phyloP scores from a whole-genome alignment of 139 green algal species.

The Micromonas commoda region DNA sequence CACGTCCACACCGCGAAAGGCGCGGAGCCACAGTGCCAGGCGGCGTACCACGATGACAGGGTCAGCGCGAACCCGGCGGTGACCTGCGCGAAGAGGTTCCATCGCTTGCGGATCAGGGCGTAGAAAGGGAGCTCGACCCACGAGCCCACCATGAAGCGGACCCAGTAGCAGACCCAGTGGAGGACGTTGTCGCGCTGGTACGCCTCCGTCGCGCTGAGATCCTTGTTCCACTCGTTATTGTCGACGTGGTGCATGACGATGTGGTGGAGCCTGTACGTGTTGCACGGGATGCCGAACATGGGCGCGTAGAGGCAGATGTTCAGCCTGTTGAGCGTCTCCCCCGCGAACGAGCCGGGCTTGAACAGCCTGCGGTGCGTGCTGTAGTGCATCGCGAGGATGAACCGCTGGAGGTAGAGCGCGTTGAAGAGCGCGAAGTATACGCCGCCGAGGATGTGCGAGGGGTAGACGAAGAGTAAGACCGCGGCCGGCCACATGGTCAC shows the following conservation, averaged over 20 bases:
- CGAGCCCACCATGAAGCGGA: conserved; percentile 24
- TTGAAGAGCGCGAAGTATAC: conserved; percentile 54
- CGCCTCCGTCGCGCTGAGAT: conserved; percentile 74
- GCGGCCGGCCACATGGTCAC: not conserved
- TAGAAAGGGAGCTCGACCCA: conserved; percentile 69
- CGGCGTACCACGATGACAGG: no score
- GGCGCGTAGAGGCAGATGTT: conserved; percentile 48
- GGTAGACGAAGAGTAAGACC: not conserved
- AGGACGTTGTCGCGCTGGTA: conserved; percentile 63
- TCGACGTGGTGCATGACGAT: conserved; percentile 84
- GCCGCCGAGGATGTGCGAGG: conserved; percentile 24
- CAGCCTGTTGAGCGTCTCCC: conserved; percentile 44
- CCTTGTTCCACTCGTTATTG: conserved; percentile 52
- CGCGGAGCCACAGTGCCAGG: no score
- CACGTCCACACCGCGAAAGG: conserved; percentile 68
- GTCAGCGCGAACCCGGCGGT: not conserved
- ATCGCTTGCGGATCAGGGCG: conserved; percentile 39
- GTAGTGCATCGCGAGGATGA: conserved; percentile 68
- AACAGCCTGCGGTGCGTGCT: conserved; percentile 54
- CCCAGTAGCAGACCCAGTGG: conserved; percentile 54
- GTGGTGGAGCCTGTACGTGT: conserved; percentile 75
- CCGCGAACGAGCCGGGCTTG: not conserved
- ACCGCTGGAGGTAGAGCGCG: conserved; percentile 61
- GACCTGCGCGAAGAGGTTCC: not conserved
- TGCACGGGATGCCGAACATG: conserved; percentile 63